Evolutionary conservation across 2,329 filamentous ascomycete species (phyloP), one percentile per base, ranked within the genome.

Genomic region (Hymenoscyphus repandus): DNA sequence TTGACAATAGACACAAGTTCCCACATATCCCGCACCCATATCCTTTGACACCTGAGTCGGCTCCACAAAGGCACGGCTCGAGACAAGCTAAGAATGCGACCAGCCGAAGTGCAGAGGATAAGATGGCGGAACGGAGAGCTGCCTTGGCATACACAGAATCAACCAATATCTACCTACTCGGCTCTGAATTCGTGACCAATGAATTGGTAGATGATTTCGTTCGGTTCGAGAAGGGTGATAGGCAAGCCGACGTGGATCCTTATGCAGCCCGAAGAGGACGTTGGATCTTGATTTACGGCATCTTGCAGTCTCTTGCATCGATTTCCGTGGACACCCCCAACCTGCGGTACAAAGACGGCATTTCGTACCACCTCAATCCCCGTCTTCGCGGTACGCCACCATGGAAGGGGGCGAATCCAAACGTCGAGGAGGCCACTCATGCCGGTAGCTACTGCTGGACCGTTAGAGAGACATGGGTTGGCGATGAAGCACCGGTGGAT

Each of bases 11-110:
- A 46, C 71, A 80, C 57, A 74, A 76, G 6, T 84, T 80, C 61
- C 83, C 83, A 3, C 82, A 86, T 53, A 79, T 88, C 40, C 79
- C 84, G 0, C 77, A 85, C 52, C 83, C 85, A 0, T 86, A 83
- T 56, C 82, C 84, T 0, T 67, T 86, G 1, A 72, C 86, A 2
- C 84, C 85, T 1, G 72, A 78, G 39, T 74, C 75, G 0, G 72
- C 74, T 31, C 65, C 70, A 1, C 66, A 70, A 0, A 57, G 56
- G 9, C 38, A 57, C 4, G 41, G 57, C 20, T 51, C 56, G 13
- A 49, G 45, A 33, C 53, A 58, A 17, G 53, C 40, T 31, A 33
- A 46, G 20, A 61, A 58, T 47, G 49, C 53, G 22, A 17, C 36
- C 1, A 30, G 41, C n/a, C 49, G 48, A 32, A 34, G 54, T 7